Percentiles rank a stretch among this genome's conserved stretches.
Evolutionary conservation across 2,329 filamentous ascomycete species (phyloP).

Genomic region (Aspergillus texensis): DNA sequence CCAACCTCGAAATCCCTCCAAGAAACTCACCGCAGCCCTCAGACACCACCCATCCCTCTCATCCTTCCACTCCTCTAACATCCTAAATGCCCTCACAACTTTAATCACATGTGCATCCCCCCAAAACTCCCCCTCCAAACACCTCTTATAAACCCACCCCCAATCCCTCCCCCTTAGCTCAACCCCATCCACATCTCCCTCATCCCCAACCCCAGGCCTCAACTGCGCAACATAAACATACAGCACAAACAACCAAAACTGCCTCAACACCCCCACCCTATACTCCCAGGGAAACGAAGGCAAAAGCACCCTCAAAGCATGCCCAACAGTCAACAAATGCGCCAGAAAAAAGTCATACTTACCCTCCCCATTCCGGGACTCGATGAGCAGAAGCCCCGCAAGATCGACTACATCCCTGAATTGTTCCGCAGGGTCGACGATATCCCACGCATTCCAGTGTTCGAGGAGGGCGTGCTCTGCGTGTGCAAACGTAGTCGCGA

Average conservation of each 20-base stretch:
- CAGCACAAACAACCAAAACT: background rate
- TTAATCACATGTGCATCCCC: background rate
- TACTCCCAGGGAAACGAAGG: background rate
- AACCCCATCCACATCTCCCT: background rate
- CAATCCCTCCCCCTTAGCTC: background rate
- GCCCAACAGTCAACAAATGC: background rate
- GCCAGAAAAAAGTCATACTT: background rate
- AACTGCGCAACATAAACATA: background rate
- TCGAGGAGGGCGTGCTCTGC: background rate
- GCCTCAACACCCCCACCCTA: background rate
- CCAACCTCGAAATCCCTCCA: background rate
- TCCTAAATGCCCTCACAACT: background rate
- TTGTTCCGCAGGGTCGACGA: background rate
- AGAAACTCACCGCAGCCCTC: background rate
- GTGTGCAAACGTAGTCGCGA: background rate
- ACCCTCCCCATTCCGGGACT: background rate
- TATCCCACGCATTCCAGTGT: background rate
- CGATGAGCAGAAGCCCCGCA: background rate
- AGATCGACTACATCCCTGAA: background rate
- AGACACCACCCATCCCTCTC: background rate
- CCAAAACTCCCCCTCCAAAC: background rate
- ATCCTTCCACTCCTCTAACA: background rate
- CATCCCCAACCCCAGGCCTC: background rate
- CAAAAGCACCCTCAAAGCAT: background rate
- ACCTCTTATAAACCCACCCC: background rate